Base-by-base conservation (phyloP, 805 yeast species). In the Wickerhamiella allomyrinae region DNA sequence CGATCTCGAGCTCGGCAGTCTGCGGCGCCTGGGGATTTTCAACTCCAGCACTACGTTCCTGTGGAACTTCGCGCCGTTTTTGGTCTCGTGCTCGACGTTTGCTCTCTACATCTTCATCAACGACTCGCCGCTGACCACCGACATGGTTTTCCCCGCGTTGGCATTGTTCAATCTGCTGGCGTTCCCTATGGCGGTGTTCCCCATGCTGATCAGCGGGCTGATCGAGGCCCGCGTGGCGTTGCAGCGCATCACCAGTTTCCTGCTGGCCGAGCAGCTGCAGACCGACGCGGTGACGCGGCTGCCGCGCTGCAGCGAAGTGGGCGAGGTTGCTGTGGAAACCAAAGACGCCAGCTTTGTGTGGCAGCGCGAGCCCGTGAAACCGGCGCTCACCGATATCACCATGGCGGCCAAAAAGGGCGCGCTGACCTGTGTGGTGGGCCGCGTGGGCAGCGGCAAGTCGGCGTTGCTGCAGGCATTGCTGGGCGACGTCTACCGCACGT, bases 101-200 rank as follows among this genome's bases (percentile, higher is more conserved):
- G 94, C 81, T 2, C 68, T 79, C 13, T 93, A 79, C 57, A 77
- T 80, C 20, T 67, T 70, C 41, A 61, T 74, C 27, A 71, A 76
- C 42, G 71, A 70, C 46, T 66, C 60, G 39, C 86, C 94, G 25
- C 70, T 91, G 55, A 72, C 89, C 1, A 81, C 96, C 1, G 97
- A 91, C 51, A 69, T 87, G 48, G 95, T 91, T 5, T 76, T 76
- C 65, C 79, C 79, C 1, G 73, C 76, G 2, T 60, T 73, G 49
- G 61, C 76, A 3, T 59, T 73, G 46, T 73, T 73, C 59, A 91
- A 89, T 59, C 66, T 91, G 57, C 70, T 91, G 46, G 71, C 81
- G 0, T 91, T 91, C 74, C 98, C 99, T 36, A 69, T 91, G 49
- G 87, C 93, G 9, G 84, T 85, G 31, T 71, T 91, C 48, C 99